phyloP scores from a whole-genome alignment of 176 grass and related monocot genomes.

The Triticum timopheevii region DNA sequence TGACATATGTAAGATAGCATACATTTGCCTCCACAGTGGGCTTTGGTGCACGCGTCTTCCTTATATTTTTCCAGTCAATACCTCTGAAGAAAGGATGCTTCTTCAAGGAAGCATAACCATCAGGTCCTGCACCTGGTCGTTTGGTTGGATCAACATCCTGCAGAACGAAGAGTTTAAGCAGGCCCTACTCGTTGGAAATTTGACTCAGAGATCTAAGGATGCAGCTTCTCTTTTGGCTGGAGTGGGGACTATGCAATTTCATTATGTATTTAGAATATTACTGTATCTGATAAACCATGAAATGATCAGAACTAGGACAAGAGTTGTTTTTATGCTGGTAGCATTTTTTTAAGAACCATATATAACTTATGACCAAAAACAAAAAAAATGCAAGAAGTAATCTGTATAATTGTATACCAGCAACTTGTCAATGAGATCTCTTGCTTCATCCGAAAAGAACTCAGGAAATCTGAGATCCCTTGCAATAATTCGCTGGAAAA shows the following conservation, averaged over 20 bases:
- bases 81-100: slow-evolving; percentile 94
- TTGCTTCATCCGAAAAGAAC: slow-evolving; percentile 83
- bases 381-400: background rate
- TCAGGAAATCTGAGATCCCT: slow-evolving; percentile 86
- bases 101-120: slow-evolving; percentile 83
- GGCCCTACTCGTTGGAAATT: background rate
- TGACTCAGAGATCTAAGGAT: background rate
- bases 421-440: slow-evolving; percentile 83
- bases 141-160: slow-evolving; percentile 89
- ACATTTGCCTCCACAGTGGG: slow-evolving; percentile 59
- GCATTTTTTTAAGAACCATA: background rate
- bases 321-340: background rate
- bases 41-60: slow-evolving; percentile 56
- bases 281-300: background rate
- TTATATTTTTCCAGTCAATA: slow-evolving; percentile 85
- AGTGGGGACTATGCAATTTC: background rate
- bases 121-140: slow-evolving; percentile 68
- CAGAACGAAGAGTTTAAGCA: slow-evolving; percentile 29
- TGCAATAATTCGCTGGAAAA: slow-evolving; percentile 94
- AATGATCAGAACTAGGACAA: background rate
- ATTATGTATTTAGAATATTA: slow-evolving; percentile 21
- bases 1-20: slow-evolving; percentile 35
- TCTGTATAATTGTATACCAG: slow-evolving; percentile 55
- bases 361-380: slow-evolving; percentile 2
- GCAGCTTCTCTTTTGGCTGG: background rate